phyloP scores from a whole-genome alignment of 345 rosid genomes.

The Chamaenerion angustifolium region DNA sequence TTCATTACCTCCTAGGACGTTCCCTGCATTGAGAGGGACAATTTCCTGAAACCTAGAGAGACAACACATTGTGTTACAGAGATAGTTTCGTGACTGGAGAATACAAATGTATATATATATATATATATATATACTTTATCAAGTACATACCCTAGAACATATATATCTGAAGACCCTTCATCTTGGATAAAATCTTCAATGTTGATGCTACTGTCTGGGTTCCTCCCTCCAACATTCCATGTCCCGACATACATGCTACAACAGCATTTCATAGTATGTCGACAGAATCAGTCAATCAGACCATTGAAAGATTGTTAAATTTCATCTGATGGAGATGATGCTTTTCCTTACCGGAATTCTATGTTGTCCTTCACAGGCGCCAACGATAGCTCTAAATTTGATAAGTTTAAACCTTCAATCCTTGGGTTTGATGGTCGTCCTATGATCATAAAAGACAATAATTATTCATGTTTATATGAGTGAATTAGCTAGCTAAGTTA shows the following conservation, averaged over 20 bases:
- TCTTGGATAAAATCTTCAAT: conserved; percentile 78
- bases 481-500: not conserved
- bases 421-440: conserved; percentile 49
- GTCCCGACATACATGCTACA: conserved; percentile 73
- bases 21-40: conserved; percentile 96
- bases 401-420: conserved; percentile 61
- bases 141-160: conserved; percentile 78
- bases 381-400: conserved; percentile 42
- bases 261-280: not conserved
- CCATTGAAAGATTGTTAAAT: not conserved
- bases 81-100: no score
- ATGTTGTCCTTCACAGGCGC: conserved; percentile 36
- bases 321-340: no score
- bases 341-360: conserved; percentile 39
- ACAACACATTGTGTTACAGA: not conserved
- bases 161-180: conserved; percentile 72
- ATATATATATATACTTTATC: not conserved
- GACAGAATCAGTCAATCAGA: not conserved
- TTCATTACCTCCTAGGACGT: conserved; percentile 60
- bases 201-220: conserved; percentile 57
- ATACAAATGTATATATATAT: no score
- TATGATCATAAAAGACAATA: conserved; percentile 9
- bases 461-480: not conserved
- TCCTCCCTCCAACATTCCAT: conserved; percentile 92
- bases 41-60: conserved; percentile 82